Base-by-base conservation (phyloP, 208 protist genomes). In the Trypanosoma boissoni region DNA sequence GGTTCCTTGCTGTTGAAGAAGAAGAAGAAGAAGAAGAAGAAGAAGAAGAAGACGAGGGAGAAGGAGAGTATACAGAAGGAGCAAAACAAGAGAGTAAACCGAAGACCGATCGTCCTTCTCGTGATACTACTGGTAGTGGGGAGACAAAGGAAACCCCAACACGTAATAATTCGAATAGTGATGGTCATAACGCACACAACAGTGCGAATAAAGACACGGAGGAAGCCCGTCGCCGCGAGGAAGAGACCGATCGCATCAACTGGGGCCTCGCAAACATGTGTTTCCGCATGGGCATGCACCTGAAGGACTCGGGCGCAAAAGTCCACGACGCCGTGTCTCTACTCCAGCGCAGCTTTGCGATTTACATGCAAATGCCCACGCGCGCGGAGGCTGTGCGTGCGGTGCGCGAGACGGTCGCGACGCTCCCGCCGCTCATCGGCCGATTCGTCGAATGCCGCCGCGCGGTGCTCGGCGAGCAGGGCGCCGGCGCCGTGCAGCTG, bases 211-310 rank as follows among this genome's bases (percentile, higher is more conserved):
- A 45, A 59, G 46, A 50, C 20, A 10, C 50, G 50, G 37, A 60
- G 2, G 54, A 52, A 46, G n/a, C 48, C 8, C 10, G 36, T n/a
- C 36, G 10, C 2, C 39, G 36, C 23, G 41, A 2, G 1, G 63
- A 61, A 31, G 67, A 83, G 52, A 60, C 54, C 32, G 46, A 59
- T 27, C 60, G 56, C n/a, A 70, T 92, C 10, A 80, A 78, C 24
- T 58, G 72, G 44, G 80, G 77, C 45, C 64, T 93, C 28, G 80
- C 83, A 10, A 68, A 65, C 14, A 86, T 87, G 74, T 90, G 86
- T 55, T 80, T 86, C 34, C 63, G 72, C 42, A 88, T 93, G 58
- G 83, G 76, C 0, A 68, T 76, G 43, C 74, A 88, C 62, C 27
- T 88, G 6, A 72, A 81, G 26, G 78, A 72, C 21, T 76, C 65